A percentile compares a stretch with the other conserved stretches of the same genome.
These are phyloP conservation scores for Apodospora peruviana DNA, from an alignment of 495 filamentous ascomycete genomes.

Conservation along the genomic window DNA sequence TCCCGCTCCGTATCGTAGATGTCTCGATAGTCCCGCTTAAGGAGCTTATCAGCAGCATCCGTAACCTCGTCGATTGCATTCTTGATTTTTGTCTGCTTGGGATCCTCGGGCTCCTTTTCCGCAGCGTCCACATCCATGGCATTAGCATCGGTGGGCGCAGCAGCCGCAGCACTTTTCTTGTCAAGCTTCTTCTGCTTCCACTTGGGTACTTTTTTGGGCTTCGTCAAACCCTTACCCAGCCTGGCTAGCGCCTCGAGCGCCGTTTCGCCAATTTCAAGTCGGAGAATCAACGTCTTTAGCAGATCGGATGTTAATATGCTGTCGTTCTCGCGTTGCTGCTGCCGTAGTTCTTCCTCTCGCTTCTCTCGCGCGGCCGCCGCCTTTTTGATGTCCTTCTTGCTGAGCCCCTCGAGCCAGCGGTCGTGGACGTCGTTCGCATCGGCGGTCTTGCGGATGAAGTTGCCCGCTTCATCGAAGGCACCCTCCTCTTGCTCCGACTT, in stretches of 20 bases:
- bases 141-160: no score
- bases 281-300: conserved; percentile 61
- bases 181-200: conserved; percentile 52
- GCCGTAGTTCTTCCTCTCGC: conserved; percentile 67
- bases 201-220: conserved; percentile 59
- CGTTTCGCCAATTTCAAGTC: conserved; percentile 79
- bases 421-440: conserved; percentile 92
- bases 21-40: conserved; percentile 73
- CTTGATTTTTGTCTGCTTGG: conserved; percentile 62
- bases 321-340: conserved; percentile 67
- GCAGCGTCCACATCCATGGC: conserved; percentile 64
- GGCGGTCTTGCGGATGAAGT: conserved; percentile 81
- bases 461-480: conserved; percentile 81
- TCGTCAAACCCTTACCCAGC: conserved; percentile 63
- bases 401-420: conserved; percentile 84
- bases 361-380: conserved; percentile 85
- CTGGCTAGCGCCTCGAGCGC: conserved; percentile 82
- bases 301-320: conserved; percentile 67
- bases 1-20: conserved; percentile 92
- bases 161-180: conserved; percentile 24
- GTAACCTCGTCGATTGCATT: conserved; percentile 77
- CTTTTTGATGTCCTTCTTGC: conserved; percentile 85
- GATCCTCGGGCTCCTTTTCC: conserved; percentile 52
- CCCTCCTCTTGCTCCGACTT: conserved; percentile 86
- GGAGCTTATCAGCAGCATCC: conserved; percentile 78